Conservation (phyloP, 2,329 filamentous ascomycete species). For the Claviceps arundinis region DNA sequence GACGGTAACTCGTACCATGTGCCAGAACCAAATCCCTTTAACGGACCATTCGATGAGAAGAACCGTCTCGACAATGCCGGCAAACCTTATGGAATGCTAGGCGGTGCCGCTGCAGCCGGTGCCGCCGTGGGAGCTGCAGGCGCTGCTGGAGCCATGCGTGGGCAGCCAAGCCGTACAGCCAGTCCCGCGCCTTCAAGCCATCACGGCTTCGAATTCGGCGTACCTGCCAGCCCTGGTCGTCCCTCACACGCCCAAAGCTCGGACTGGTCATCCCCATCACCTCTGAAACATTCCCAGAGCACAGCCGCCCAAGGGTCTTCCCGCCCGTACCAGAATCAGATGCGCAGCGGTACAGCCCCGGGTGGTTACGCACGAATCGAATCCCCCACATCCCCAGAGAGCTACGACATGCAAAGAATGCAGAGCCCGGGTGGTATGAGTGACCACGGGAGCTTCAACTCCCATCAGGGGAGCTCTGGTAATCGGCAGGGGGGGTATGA, state of each 20-base stretch:
- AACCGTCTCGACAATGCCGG: slow-evolving; percentile 4
- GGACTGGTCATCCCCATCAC: background rate
- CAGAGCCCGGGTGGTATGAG: slow-evolving; percentile 7
- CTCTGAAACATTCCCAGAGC: slow-evolving; percentile 1
- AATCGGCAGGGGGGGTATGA: slow-evolving; percentile 1
- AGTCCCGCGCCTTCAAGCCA: slow-evolving; percentile 8
- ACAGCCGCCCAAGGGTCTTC: background rate
- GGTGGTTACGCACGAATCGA: slow-evolving; percentile 4
- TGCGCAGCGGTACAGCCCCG: slow-evolving; percentile 5
- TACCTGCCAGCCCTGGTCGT: slow-evolving; percentile 4
- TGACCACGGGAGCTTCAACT: slow-evolving; percentile 7
- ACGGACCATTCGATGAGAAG: slow-evolving; percentile 6
- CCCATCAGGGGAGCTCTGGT: background rate
- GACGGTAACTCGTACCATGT: slow-evolving; percentile 10
- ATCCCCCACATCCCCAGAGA: slow-evolving; percentile 7
- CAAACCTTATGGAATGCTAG: slow-evolving; percentile 8
- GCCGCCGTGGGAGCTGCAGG: background rate
- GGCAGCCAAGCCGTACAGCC: slow-evolving; percentile 1
- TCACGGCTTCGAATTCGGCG: slow-evolving; percentile 9
- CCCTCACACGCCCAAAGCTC: slow-evolving; percentile 4
- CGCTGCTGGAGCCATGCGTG: slow-evolving; percentile 1
- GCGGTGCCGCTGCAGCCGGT: slow-evolving; percentile 5
- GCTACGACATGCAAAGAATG: slow-evolving; percentile 6
- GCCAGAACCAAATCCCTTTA: slow-evolving; percentile 6
- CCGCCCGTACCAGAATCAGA: slow-evolving; percentile 3